Percentiles rank a stretch among this genome's conserved stretches.
Conservation (phyloP, 108 stramenopile genomes). For the Pseudonitzschia multiseries region DNA sequence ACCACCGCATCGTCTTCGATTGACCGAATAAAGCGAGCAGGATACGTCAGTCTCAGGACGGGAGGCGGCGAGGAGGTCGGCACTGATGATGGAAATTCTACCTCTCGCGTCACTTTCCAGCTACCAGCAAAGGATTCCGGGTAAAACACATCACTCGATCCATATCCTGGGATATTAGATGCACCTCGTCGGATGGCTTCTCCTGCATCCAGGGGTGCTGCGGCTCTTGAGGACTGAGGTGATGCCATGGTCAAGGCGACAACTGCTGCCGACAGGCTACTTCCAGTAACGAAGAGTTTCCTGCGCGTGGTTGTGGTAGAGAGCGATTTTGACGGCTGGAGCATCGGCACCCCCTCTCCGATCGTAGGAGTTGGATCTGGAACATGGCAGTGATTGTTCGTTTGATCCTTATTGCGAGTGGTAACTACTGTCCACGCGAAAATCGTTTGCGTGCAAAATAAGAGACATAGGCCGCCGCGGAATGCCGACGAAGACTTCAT, state of each 20-base stretch:
- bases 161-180: conserved; percentile 73
- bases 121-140: conserved; percentile 55
- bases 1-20: conserved; percentile 49
- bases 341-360: not conserved
- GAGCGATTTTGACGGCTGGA: not conserved
- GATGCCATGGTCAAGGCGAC: not conserved
- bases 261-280: not conserved
- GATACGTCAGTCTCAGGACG: conserved; percentile 38
- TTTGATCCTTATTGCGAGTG: no score
- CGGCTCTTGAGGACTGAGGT: not conserved
- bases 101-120: conserved; percentile 58
- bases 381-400: no score
- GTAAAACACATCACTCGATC: conserved; percentile 74
- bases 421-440: not conserved
- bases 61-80: not conserved
- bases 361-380: not conserved
- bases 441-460: not conserved
- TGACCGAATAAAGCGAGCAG: conserved; percentile 66
- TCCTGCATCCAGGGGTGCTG: conserved; percentile 38
- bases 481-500: not conserved
- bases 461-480: not conserved
- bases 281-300: not conserved
- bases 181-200: conserved; percentile 67
- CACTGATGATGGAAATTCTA: conserved; percentile 32
- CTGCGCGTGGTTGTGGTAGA: not conserved